Percentiles rank a stretch among this genome's conserved stretches.
phyloP scores from a whole-genome alignment of 1,284 basidiomycete genomes.

The Fomitopsis pinicola region DNA sequence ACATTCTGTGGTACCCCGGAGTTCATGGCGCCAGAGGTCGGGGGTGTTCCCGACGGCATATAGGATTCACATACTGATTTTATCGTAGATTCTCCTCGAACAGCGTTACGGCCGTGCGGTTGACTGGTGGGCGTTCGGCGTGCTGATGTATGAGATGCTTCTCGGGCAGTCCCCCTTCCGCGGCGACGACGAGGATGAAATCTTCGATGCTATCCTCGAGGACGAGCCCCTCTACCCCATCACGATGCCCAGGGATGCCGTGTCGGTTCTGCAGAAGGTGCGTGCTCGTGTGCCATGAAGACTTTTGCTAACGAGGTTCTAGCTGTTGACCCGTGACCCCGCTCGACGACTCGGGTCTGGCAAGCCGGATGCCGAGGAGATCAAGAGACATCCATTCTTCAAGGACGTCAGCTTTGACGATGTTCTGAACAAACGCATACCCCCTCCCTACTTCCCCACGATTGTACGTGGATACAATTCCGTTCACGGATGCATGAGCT shows the following conservation, averaged over 20 bases:
- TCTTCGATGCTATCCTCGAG: conserved; percentile 98
- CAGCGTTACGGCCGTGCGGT: conserved; percentile 98
- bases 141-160: conserved; percentile 98
- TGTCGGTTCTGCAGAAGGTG: conserved; percentile 93
- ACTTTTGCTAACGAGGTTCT: neutral
- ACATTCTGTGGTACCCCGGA: conserved; percentile 99
- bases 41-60: neutral
- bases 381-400: conserved; percentile 98
- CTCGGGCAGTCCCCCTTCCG: conserved; percentile 98
- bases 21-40: conserved; percentile 99
- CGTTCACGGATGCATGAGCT: conserved; percentile 11
- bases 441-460: conserved; percentile 95
- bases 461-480: conserved; percentile 57
- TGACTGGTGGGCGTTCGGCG: conserved; percentile 99
- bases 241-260: conserved; percentile 99
- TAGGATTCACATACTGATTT: neutral
- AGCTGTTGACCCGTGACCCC: conserved; percentile 96
- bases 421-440: conserved; percentile 93
- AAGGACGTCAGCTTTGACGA: conserved; percentile 97
- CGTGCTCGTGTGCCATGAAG: neutral
- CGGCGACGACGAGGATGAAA: conserved; percentile 99
- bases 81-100: conserved; percentile 85
- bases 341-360: conserved; percentile 89
- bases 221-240: conserved; percentile 99
- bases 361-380: conserved; percentile 92